Conservation (phyloP, 495 filamentous ascomycete species). For the Cercophora newfieldiana region DNA sequence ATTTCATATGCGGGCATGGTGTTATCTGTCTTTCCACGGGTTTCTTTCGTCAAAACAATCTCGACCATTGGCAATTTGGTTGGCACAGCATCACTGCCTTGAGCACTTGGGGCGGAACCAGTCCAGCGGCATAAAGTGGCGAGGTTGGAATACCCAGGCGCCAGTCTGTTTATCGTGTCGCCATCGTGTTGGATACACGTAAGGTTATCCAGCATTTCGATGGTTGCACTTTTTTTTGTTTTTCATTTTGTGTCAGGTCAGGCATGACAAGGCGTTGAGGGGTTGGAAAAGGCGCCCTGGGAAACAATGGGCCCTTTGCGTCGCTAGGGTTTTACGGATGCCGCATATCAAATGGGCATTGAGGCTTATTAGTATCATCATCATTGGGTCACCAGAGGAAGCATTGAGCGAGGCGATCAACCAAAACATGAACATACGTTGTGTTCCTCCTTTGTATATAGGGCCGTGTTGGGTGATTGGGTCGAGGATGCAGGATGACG, state of each 20-base stretch:
- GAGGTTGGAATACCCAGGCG: background rate
- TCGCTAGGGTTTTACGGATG: background rate
- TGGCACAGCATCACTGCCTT: background rate
- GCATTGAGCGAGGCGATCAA: background rate
- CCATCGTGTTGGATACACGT: constrained; percentile 9
- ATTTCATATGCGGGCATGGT: background rate
- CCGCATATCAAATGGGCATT: background rate
- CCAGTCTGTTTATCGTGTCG: background rate
- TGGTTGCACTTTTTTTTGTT: background rate
- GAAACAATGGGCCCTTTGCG: background rate
- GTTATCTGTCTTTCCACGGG: background rate
- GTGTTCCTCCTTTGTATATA: constrained; percentile 5
- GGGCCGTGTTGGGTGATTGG: background rate
- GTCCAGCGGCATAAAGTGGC: background rate
- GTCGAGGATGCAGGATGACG: background rate
- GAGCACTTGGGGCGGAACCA: background rate
- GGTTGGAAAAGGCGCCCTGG: background rate
- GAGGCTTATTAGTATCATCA: background rate
- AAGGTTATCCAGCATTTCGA: background rate
- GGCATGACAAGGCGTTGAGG: constrained; percentile 5
- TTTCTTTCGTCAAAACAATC: background rate
- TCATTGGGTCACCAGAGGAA: background rate
- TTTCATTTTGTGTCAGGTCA: background rate
- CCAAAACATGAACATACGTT: background rate
- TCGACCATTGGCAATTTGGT: background rate